A percentile compares a stretch with the other conserved stretches of the same genome.
Evolutionary conservation across 2,329 filamentous ascomycete genomes (phyloP).

Genomic region (Grosmannia serpens): DNA sequence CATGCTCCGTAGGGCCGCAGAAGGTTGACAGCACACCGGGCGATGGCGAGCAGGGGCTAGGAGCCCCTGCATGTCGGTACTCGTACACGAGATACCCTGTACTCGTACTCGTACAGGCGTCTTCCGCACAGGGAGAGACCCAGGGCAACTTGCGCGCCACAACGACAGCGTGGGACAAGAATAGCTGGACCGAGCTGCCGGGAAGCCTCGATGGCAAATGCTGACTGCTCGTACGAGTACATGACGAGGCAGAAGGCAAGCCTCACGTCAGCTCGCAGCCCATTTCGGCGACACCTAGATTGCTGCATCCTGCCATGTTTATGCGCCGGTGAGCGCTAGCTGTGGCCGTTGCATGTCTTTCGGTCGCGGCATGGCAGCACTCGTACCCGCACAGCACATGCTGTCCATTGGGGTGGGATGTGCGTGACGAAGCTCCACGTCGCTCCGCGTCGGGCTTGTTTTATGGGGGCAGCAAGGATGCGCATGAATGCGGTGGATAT

Average conservation of each 20-base stretch:
- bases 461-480: slow-evolving; percentile 18
- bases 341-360: not conserved
- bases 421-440: not conserved
- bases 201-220: not conserved
- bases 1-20: not conserved
- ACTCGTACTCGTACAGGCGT: too few relatives aligned
- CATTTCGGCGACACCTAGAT: slow-evolving; percentile 23
- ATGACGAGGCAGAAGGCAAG: too few relatives aligned
- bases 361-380: not conserved
- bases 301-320: slow-evolving; percentile 11
- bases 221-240: too few relatives aligned
- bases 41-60: not conserved
- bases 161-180: not conserved
- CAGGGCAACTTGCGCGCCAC: not conserved
- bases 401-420: slow-evolving; percentile 2
- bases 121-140: not conserved
- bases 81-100: not conserved
- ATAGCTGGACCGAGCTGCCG: not conserved
- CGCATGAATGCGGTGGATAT: slow-evolving; percentile 36
- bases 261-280: too few relatives aligned
- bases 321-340: not conserved
- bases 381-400: not conserved
- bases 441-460: not conserved
- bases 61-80: not conserved
- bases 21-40: not conserved